phyloP scores from a whole-genome alignment of 2,329 filamentous ascomycete genomes.

The Phoma sp. region DNA sequence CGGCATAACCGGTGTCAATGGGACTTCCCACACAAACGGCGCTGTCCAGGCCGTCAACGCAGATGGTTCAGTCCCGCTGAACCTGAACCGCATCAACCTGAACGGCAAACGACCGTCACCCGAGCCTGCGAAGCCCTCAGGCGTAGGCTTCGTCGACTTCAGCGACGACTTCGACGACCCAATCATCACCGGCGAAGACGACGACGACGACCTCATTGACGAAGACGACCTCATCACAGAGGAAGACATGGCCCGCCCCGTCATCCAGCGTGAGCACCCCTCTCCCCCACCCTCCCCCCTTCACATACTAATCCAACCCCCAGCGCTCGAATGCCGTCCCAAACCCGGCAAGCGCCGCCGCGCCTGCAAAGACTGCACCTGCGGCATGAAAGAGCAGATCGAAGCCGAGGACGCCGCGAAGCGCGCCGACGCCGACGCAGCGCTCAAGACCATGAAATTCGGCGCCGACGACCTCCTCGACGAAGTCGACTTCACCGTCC shows the following conservation, averaged over 20 bases:
- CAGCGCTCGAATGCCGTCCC: constrained; percentile 85
- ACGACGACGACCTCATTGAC: constrained; percentile 90
- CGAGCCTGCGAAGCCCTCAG: constrained; percentile 44
- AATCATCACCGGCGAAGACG: constrained; percentile 66
- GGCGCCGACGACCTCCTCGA: constrained; percentile 74
- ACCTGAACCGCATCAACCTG: constrained; percentile 34
- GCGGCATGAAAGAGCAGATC: constrained; percentile 84
- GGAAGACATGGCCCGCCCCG: constrained; percentile 78
- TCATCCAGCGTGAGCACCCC: constrained; percentile 75
- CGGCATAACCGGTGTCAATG: constrained; percentile 26
- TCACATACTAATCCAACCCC: constrained; percentile 15
- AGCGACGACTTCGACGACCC: constrained; percentile 66
- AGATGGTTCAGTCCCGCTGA: constrained; percentile 49
- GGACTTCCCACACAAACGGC: constrained; percentile 24
- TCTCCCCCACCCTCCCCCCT: constrained; percentile 4
- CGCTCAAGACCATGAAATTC: constrained; percentile 72
- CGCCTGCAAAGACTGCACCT: constrained; percentile 98
- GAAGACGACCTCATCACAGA: constrained; percentile 87
- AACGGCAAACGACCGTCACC: constrained; percentile 53
- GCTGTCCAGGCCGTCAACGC: constrained; percentile 30
- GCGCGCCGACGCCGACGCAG: constrained; percentile 68
- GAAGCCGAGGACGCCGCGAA: constrained; percentile 81
- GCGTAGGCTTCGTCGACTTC: constrained; percentile 63
- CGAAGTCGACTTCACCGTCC: constrained; percentile 96
- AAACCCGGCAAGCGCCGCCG: constrained; percentile 87